Base-by-base conservation (phyloP, 306 rosid genomes). In the Comarum palustre region DNA sequence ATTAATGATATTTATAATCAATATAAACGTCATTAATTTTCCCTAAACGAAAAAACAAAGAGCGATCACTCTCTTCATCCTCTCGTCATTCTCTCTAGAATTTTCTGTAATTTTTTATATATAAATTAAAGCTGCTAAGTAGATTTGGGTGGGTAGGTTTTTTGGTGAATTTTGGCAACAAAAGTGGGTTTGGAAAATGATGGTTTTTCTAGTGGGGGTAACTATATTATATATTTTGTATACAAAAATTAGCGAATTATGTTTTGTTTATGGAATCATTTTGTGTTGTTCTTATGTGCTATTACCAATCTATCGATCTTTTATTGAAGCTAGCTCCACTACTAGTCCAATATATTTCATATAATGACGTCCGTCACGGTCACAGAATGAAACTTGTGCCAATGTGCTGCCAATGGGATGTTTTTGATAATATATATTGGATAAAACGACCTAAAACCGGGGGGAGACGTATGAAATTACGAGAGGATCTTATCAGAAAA, bases 181-280 rank as follows among this genome's bases (percentile, higher is more conserved):
- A 59, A 69, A 43, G 76, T 32, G 78, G 85, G 72, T 84, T 87
- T 86, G 82, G 65, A 82, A 82, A 86, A 84, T 77, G 65, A 48
- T 20, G 73, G 66, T 54, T 66, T 76, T 75, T 72, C 76, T 24
- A 43, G 16, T 79, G 76, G 72, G 70, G 47, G 31, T 75, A 69
- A 39, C 78, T 55, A 66, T 73, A 60, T 74, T 57, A 58, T 57
- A 55, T 25, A 69, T 64, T 66, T 42, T 87, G 85, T 85, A 76
- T 68, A 81, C 55, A 20, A 20, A 29, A 17, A 60, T 60, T 74
- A 71, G 66, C 36, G 41, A 73, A 71, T 63, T 60, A 60, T 77
- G 77, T 77, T 74, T 75, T 39, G 39, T 45, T 63, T 51, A 36
- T 80, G 80, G 75, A 59, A 72, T 57, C 63, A 12, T 66, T 48